A percentile compares a stretch with the other conserved stretches of the same genome.
These are phyloP conservation scores for Rhynchosporium graminicola DNA, from an alignment of 2,329 filamentous ascomycete species.

Conservation along the genomic window DNA sequence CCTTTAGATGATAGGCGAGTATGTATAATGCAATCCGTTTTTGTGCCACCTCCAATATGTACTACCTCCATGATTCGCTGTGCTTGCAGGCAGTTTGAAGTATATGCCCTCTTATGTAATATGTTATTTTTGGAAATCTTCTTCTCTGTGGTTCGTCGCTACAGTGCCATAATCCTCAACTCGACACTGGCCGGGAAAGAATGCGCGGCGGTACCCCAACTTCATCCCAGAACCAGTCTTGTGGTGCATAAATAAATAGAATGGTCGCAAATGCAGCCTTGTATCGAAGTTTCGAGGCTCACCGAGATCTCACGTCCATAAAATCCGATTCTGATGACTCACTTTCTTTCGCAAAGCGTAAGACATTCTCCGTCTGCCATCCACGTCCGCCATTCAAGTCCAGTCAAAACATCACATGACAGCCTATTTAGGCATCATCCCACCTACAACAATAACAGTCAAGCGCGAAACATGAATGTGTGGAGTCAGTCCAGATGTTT, in stretches of 20 bases:
- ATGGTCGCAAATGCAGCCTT: background rate
- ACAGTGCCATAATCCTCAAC: no score
- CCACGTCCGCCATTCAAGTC: no score
- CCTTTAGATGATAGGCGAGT: slow-evolving; percentile 35
- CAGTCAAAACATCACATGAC: slow-evolving; percentile 13
- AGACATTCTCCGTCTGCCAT: background rate
- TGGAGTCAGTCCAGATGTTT: background rate
- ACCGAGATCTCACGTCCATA: background rate
- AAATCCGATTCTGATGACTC: slow-evolving; percentile 5
- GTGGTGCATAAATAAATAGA: background rate
- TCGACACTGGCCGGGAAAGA: no score
- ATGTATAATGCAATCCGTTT: slow-evolving; percentile 38
- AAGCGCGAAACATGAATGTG: slow-evolving; percentile 11
- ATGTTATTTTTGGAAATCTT: no score
- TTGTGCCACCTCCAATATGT: slow-evolving; percentile 11
- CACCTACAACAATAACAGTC: slow-evolving; percentile 5
- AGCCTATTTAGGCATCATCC: slow-evolving; percentile 16
- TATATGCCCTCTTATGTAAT: no score
- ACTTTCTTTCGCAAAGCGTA: background rate
- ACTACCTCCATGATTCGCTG: background rate
- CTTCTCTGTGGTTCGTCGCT: no score
- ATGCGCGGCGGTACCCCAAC: no score
- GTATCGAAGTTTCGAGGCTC: background rate
- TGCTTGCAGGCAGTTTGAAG: background rate
- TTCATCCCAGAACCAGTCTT: no score